Percentiles rank a stretch among this genome's conserved stretches.
phyloP scores from a whole-genome alignment of 2,329 filamentous ascomycete genomes.

The Colletotrichum magnum region DNA sequence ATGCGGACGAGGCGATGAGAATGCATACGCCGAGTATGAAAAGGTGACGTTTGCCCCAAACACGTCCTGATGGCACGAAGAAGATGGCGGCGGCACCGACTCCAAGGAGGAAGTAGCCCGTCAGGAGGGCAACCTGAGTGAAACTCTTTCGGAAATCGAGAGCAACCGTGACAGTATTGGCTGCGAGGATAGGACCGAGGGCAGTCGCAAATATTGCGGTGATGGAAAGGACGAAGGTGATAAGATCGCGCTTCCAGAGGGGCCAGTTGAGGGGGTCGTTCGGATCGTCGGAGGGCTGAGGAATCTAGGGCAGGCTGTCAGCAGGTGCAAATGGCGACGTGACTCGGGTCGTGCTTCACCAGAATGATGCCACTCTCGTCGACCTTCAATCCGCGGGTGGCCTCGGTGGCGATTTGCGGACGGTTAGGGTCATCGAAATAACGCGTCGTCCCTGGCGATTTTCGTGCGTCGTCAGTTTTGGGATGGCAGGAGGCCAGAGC shows the following conservation, averaged over 20 bases:
- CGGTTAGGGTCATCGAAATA: slow-evolving; percentile 74
- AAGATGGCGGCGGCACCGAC: slow-evolving; percentile 86
- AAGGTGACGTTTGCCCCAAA: slow-evolving; percentile 93
- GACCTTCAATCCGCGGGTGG: slow-evolving; percentile 74
- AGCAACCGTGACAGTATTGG: slow-evolving; percentile 85
- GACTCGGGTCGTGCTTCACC: slow-evolving; percentile 57
- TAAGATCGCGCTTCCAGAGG: slow-evolving; percentile 85
- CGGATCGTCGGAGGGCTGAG: slow-evolving; percentile 91
- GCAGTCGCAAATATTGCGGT: slow-evolving; percentile 87
- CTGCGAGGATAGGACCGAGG: slow-evolving; percentile 88
- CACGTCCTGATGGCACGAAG: slow-evolving; percentile 87
- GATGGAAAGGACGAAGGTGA: slow-evolving; percentile 83
- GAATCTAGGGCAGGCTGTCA: slow-evolving; percentile 58
- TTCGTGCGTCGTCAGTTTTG: slow-evolving; percentile 17
- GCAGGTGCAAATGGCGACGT: not conserved
- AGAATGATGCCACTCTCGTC: slow-evolving; percentile 84
- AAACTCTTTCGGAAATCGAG: slow-evolving; percentile 76
- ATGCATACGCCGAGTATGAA: slow-evolving; percentile 85
- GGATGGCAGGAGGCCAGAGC: slow-evolving; percentile 28
- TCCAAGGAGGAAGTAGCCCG: slow-evolving; percentile 89
- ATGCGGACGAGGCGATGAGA: slow-evolving; percentile 80
- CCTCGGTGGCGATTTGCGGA: slow-evolving; percentile 58
- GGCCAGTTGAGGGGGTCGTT: slow-evolving; percentile 93
- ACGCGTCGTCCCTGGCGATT: slow-evolving; percentile 67
- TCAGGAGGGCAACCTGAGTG: slow-evolving; percentile 84